Percentiles rank a stretch among this genome's conserved stretches.
phyloP scores from a whole-genome alignment of 2,329 filamentous ascomycete species.

The Lachnellula suecica region DNA sequence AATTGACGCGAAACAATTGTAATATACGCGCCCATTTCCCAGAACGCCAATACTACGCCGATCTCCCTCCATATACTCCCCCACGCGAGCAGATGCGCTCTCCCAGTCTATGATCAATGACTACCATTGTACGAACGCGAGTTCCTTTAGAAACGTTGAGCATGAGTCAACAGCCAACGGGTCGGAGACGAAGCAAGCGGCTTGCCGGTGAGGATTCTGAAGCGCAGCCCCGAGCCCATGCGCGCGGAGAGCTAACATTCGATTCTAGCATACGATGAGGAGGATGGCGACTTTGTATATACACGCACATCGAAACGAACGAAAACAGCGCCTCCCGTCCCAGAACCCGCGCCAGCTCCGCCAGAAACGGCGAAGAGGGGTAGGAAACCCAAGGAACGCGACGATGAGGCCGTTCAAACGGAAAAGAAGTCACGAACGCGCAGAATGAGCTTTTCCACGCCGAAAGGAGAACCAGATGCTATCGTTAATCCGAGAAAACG shows the following conservation, averaged over 20 bases:
- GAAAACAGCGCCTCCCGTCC: slow-evolving; percentile 52
- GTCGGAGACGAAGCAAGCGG: slow-evolving; percentile 60
- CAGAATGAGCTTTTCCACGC: slow-evolving; percentile 36
- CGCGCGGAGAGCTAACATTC: slow-evolving; percentile 8
- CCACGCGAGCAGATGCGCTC: slow-evolving; percentile 27
- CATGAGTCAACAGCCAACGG: slow-evolving; percentile 61
- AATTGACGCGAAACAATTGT: slow-evolving; percentile 27
- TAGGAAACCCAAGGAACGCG: slow-evolving; percentile 37
- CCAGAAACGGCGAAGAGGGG: slow-evolving; percentile 33
- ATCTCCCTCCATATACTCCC: slow-evolving; percentile 7
- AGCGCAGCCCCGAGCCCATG: slow-evolving; percentile 8
- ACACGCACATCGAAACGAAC: slow-evolving; percentile 65
- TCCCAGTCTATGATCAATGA: slow-evolving; percentile 54
- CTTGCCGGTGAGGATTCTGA: slow-evolving; percentile 53
- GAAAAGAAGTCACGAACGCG: slow-evolving; percentile 40
- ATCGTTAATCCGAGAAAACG: slow-evolving; percentile 41
- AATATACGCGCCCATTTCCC: slow-evolving; percentile 10
- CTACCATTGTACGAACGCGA: slow-evolving; percentile 65
- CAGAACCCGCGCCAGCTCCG: slow-evolving; percentile 37
- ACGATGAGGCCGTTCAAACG: slow-evolving; percentile 30
- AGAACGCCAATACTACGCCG: slow-evolving; percentile 3
- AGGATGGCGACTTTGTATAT: slow-evolving; percentile 77
- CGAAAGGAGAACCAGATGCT: slow-evolving; percentile 28
- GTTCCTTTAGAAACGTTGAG: slow-evolving; percentile 66
- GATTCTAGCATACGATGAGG: slow-evolving; percentile 60